Evolutionary conservation across 2,329 filamentous ascomycete species (phyloP), one percentile per base, ranked within the genome.

Genomic region (Apiospora aurea): DNA sequence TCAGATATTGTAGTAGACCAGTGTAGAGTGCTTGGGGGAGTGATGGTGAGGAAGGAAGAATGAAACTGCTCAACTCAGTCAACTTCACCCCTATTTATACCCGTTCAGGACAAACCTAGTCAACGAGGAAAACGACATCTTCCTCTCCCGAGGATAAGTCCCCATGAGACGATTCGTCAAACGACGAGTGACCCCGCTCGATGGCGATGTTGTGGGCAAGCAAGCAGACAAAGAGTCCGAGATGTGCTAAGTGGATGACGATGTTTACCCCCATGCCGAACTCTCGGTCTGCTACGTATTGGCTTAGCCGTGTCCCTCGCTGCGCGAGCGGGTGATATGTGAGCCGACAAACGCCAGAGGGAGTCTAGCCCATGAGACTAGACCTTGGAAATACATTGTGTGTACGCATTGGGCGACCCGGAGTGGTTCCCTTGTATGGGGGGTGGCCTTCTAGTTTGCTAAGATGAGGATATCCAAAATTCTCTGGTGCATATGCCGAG

Each of bases 51-150:
- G 83, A 83, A 88, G 85, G 85, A 88, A 86, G 83, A 84, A 88
- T 80, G 81, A 83, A 80, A 80, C 72, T 74, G 74, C 77, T 77
- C 78, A 78, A 82, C 80, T 78, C 81, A 76, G 85, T 86, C 82
- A 82, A 87, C 82, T 81, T 82, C 79, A 78, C 79, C 80, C 82
- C 88, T 83, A 90, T 91, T 92, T 92, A 92, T 92, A 91, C 84
- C 86, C 88, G 85, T 88, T 80, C 72, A 41, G 69, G 69, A 51
- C 72, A 70, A 73, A 70, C 75, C 75, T 34, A 74, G 73, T 66
- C 73, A 69, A 72, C 73, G n/a, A 73, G 77, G 74, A 77, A 77
- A 78, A 75, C 79, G 78, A 75, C 76, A 73, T 76, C 77, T 78
- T 71, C 72, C 69, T 70, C 70, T 67, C 68, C 73, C 71, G 64